These are phyloP conservation scores for sunflower (Helianthus annuus) DNA, from an alignment of 129 eudicot genomes.

Conservation along the genomic window HanXRQr2.0-SUNRISE NC_035449.2:58897609-58898108, in stretches of 20 bases:
- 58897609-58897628: background rate
- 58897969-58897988: conserved; percentile 8
- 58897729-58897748: too few relatives aligned
- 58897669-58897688: background rate
- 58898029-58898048: background rate
- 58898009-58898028: background rate
- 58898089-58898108: background rate
- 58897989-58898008: background rate
- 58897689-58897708: background rate
- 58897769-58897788: too few relatives aligned
- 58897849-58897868: background rate
- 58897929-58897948: background rate
- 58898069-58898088: background rate
- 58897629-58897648: conserved; percentile 3
- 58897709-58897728: too few relatives aligned
- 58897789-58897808: too few relatives aligned
- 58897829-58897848: background rate
- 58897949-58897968: conserved; percentile 10
- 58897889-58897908: conserved; percentile 1
- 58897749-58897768: too few relatives aligned
- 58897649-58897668: background rate
- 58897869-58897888: background rate
- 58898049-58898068: conserved; percentile 2
- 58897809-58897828: too few relatives aligned
- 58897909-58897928: conserved; percentile 6